Percentiles rank a stretch among this genome's conserved stretches.
These are phyloP conservation scores for Irpex rosettiformis DNA, from an alignment of 1,284 basidiomycete genomes.

Conservation along the genomic window DNA sequence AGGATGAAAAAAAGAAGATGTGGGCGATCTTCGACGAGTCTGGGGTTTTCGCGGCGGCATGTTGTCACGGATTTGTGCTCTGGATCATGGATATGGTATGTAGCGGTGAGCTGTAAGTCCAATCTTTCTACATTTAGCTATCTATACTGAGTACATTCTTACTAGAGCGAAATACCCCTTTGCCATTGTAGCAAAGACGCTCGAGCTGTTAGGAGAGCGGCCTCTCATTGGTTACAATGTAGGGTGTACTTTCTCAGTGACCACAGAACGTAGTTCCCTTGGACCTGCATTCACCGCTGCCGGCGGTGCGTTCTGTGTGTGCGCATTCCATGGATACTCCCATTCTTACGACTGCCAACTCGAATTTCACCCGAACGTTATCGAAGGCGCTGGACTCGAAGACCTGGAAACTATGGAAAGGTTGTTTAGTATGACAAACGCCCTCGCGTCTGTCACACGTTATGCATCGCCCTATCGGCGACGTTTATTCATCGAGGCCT, in stretches of 20 bases:
- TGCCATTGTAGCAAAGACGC: conserved; percentile 22
- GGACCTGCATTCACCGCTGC: conserved; percentile 19
- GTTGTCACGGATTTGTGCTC: conserved; percentile 26
- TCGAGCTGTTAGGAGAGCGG: conserved; percentile 18
- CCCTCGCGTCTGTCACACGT: conserved; percentile 20
- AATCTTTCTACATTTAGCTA: neutral
- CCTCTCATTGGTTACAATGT: conserved; percentile 31
- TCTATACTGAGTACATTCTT: conserved; percentile 13
- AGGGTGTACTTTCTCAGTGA: conserved; percentile 29
- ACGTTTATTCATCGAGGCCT: conserved; percentile 20
- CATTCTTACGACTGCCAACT: conserved; percentile 29
- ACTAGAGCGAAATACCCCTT: conserved; percentile 35
- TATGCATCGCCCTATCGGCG: conserved; percentile 26
- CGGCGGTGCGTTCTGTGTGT: conserved; percentile 14
- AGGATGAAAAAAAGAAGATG: conserved; percentile 30
- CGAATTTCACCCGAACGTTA: conserved; percentile 21
- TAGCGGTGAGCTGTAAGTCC: conserved; percentile 30
- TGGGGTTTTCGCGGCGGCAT: conserved; percentile 31
- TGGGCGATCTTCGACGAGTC: conserved; percentile 20
- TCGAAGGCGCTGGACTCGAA: conserved; percentile 25
- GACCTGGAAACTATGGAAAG: conserved; percentile 29
- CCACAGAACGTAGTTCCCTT: conserved; percentile 22
- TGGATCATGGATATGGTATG: conserved; percentile 27
- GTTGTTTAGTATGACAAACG: conserved; percentile 20
- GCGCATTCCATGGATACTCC: conserved; percentile 23